A percentile compares a stretch with the other conserved stretches of the same genome.
Evolutionary conservation across 2,329 filamentous ascomycete genomes (phyloP).

Genomic region (Colletotrichum spinosum): DNA sequence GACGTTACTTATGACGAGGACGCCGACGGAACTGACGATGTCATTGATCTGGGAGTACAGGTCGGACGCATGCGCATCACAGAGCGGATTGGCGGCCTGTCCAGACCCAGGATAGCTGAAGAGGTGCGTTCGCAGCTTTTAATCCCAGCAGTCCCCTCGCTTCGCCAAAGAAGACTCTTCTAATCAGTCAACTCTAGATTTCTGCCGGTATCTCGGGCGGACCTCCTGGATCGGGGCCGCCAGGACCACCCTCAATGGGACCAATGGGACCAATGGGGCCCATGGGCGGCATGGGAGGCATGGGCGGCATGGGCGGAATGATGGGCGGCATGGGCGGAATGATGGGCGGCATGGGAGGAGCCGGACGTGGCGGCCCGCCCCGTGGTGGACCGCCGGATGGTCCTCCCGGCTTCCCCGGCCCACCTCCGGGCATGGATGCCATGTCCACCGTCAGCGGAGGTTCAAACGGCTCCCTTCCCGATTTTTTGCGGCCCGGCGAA

Average conservation of each 20-base stretch:
- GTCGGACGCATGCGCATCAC: conserved; percentile 80
- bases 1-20: conserved; percentile 78
- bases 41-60: conserved; percentile 78
- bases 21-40: conserved; percentile 65
- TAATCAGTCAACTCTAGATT: conserved; percentile 42
- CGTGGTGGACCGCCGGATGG: conserved; percentile 38
- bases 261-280: not conserved
- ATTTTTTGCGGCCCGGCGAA: conserved; percentile 72
- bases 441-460: conserved; percentile 41
- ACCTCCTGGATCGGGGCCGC: conserved; percentile 36
- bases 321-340: conserved; percentile 31
- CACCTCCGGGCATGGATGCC: conserved; percentile 38
- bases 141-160: not conserved
- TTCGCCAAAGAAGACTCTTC: not conserved
- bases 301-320: conserved; percentile 31
- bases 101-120: conserved; percentile 76
- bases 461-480: conserved; percentile 49
- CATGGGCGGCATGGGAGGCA: conserved; percentile 20
- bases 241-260: conserved; percentile 29
- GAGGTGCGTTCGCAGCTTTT: conserved; percentile 64
- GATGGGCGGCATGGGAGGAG: conserved; percentile 33
- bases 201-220: conserved; percentile 47
- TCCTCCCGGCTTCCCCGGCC: conserved; percentile 32
- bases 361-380: conserved; percentile 36
- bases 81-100: conserved; percentile 79